These are phyloP conservation scores for Fusarium anguioides DNA, from an alignment of 2,329 filamentous ascomycete genomes.

Conservation along the genomic window DNA sequence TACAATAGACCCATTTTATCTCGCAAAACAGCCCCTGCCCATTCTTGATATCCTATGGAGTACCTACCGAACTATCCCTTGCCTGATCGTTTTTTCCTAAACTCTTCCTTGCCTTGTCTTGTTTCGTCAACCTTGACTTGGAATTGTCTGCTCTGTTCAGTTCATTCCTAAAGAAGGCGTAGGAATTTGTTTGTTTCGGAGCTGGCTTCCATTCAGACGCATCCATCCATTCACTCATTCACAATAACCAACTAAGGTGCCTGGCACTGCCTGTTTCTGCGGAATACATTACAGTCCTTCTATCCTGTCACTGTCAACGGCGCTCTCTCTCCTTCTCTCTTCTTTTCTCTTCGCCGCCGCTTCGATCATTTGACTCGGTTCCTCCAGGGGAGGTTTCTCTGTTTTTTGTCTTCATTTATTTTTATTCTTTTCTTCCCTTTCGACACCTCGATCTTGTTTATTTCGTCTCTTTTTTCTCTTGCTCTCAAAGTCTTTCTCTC, in stretches of 20 bases:
- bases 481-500: neutral
- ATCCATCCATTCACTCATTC: conserved; percentile 2
- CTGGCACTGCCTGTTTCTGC: neutral
- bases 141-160: conserved; percentile 8
- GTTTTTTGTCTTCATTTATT: neutral
- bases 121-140: conserved; percentile 18
- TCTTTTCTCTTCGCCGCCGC: conserved; percentile 13
- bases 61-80: too few relatives aligned
- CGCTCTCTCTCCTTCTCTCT: conserved; percentile 9
- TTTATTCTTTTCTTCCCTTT: neutral
- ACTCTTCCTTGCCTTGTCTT: conserved; percentile 25
- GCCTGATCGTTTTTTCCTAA: conserved; percentile 22
- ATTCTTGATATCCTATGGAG: conserved; percentile 24
- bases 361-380: conserved; percentile 17
- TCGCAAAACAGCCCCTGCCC: conserved; percentile 13
- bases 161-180: conserved; percentile 37
- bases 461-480: neutral
- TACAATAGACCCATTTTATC: conserved; percentile 14
- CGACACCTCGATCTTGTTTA: conserved; percentile 16
- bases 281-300: conserved; percentile 32
- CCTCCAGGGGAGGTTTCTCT: conserved; percentile 35
- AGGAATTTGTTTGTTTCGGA: conserved; percentile 42
- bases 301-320: neutral
- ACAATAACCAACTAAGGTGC: neutral
- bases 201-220: conserved; percentile 27